These are phyloP conservation scores for Xylaria telfairii DNA, from an alignment of 495 filamentous ascomycete species.

Conservation along the genomic window DNA sequence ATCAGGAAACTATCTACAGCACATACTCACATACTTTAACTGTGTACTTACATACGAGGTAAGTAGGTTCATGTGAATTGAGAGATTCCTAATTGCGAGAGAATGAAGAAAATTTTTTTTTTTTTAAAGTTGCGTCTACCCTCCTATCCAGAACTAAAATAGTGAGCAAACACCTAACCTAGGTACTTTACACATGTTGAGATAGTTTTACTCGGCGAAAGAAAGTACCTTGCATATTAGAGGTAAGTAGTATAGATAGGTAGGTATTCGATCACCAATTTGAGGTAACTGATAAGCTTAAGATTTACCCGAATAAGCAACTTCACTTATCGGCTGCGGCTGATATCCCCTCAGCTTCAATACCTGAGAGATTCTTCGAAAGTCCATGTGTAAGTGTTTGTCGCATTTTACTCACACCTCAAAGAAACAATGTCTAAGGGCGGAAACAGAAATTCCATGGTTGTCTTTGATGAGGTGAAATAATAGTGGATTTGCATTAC, in stretches of 20 bases:
- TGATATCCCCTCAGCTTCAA: too few species aligned
- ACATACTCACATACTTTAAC: too few species aligned
- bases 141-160: not conserved
- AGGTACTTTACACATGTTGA: not conserved
- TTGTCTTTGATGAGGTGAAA: not conserved
- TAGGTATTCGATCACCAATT: not conserved
- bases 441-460: not conserved
- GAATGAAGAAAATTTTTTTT: too few species aligned
- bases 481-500: constrained; percentile 11
- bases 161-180: not conserved
- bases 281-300: not conserved
- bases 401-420: not conserved
- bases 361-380: not conserved
- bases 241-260: too few species aligned
- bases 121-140: not conserved
- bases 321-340: not conserved
- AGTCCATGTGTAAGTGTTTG: not conserved
- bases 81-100: too few species aligned
- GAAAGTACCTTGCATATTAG: not conserved
- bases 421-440: not conserved
- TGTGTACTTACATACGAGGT: too few species aligned
- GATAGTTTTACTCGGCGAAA: not conserved
- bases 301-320: not conserved
- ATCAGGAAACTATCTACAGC: not conserved
- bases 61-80: too few species aligned